Conservation (phyloP, 306 rosid genomes). For the Quercus bicolor region DNA sequence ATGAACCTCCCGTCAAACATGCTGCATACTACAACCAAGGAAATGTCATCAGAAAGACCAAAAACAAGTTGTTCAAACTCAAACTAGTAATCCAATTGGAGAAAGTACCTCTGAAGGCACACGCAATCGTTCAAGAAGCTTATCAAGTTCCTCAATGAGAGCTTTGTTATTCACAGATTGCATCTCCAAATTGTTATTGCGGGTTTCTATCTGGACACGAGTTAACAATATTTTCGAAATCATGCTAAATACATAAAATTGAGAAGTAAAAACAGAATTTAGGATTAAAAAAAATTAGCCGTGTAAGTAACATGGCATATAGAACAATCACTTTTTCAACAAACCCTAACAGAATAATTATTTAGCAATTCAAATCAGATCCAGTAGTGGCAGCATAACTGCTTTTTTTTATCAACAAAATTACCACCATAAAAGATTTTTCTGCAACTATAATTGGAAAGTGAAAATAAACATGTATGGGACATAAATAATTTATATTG, state of each 20-base stretch:
- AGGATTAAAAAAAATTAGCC: background rate
- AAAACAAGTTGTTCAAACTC: constrained; percentile 16
- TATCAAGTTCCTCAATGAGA: constrained; percentile 82
- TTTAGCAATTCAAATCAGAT: background rate
- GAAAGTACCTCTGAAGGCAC: constrained; percentile 80
- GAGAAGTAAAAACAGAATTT: background rate
- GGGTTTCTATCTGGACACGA: constrained; percentile 80
- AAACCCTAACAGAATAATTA: background rate
- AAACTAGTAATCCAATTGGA: constrained; percentile 8
- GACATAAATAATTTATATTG: background rate
- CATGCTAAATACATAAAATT: background rate
- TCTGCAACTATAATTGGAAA: background rate
- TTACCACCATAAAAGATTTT: background rate
- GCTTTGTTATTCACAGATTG: constrained; percentile 79
- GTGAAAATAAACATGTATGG: background rate
- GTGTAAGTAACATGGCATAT: background rate
- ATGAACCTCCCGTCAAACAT: constrained; percentile 76
- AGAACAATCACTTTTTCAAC: background rate
- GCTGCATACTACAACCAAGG: constrained; percentile 62
- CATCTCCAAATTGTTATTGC: constrained; percentile 91
- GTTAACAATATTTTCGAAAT: background rate
- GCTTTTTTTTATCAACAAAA: background rate
- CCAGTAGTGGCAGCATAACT: background rate
- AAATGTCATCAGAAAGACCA: constrained; percentile 35
- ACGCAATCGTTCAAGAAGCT: constrained; percentile 70